These are phyloP conservation scores for Parasarocladium wereldwijsianum DNA, from an alignment of 2,329 filamentous ascomycete species.

Conservation along the genomic window DNA sequence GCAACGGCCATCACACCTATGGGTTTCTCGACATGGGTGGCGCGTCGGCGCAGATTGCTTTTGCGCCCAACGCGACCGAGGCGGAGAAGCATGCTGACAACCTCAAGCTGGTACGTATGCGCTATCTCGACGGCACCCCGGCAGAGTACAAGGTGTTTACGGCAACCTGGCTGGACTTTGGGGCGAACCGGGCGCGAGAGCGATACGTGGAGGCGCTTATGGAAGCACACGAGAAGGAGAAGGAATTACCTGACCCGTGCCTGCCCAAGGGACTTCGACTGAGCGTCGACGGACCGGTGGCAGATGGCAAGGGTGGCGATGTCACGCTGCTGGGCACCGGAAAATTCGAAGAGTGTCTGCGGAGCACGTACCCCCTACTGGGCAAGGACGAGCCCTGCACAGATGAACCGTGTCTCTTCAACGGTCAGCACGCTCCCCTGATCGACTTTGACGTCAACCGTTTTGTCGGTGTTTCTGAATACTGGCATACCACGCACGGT, in stretches of 20 bases:
- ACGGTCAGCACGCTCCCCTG: conserved; percentile 82
- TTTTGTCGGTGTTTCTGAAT: conserved; percentile 94
- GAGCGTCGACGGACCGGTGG: conserved; percentile 50
- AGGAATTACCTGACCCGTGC: conserved; percentile 80
- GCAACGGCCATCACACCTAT: conserved; percentile 84
- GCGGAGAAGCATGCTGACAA: conserved; percentile 80
- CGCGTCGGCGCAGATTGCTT: conserved; percentile 93
- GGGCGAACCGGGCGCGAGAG: conserved; percentile 82
- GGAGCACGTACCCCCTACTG: conserved; percentile 68
- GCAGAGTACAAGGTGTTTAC: conserved; percentile 85
- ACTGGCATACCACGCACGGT: conserved; percentile 96
- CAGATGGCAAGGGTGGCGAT: conserved; percentile 22
- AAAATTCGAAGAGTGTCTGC: conserved; percentile 71
- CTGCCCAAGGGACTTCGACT: conserved; percentile 65
- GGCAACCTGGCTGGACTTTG: conserved; percentile 92
- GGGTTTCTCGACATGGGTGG: conserved; percentile 98
- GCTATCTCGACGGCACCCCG: conserved; percentile 63
- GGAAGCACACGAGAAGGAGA: conserved; percentile 43
- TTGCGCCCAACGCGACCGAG: conserved; percentile 87
- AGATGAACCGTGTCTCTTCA: conserved; percentile 74
- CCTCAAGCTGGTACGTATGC: conserved; percentile 70
- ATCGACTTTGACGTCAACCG: conserved; percentile 97
- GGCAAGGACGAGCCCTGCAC: conserved; percentile 78
- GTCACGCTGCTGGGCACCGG: conserved; percentile 66
- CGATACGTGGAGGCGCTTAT: conserved; percentile 70